Evolutionary conservation across 768 basidiomycete species (phyloP), one percentile per base, ranked within the genome.

Genomic region (Trichaptum fuscoviolaceum): DNA sequence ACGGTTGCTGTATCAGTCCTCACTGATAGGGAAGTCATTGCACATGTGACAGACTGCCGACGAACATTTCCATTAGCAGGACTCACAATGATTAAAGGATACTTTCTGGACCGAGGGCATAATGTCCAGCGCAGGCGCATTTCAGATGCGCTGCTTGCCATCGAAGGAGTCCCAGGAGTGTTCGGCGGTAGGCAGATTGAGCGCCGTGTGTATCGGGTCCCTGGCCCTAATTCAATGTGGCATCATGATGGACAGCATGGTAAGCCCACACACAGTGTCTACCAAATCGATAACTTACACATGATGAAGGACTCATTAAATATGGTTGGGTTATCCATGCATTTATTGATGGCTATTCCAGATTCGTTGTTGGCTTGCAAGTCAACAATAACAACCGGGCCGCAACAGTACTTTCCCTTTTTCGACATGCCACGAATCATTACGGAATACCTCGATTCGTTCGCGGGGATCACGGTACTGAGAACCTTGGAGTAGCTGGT

Each of bases 221-320:
- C 73, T 7, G 71, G 70, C 20, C 63, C 68, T 20, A 71, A 71
- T 57, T 67, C 71, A 4, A 67, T 74, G 0, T 72, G 71, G 71
- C 74, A 75, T 66, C 69, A 71, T 42, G 73, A 75, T 67, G 75
- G 75, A 2, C 70, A 74, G 64, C 75, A 75, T 67, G 73, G 74
- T 70, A n/a, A n/a, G n/a, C n/a, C n/a, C n/a, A n/a, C n/a, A n/a
- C n/a, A n/a, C n/a, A n/a, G n/a, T n/a, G n/a, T n/a, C n/a, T n/a
- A n/a, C n/a, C n/a, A n/a, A n/a, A n/a, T n/a, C n/a, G n/a, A n/a
- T n/a, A n/a, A n/a, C n/a, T n/a, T n/a, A n/a, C n/a, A n/a, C n/a
- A n/a, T n/a, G n/a, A n/a, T n/a, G n/a, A n/a, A 70, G 35, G 35
- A 7, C 35, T 36, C 35, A 36, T 36, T 7, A 36, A 36, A 36